phyloP scores from a whole-genome alignment of 306 rosid genomes.

The Citrullus colocynthis region DNA sequence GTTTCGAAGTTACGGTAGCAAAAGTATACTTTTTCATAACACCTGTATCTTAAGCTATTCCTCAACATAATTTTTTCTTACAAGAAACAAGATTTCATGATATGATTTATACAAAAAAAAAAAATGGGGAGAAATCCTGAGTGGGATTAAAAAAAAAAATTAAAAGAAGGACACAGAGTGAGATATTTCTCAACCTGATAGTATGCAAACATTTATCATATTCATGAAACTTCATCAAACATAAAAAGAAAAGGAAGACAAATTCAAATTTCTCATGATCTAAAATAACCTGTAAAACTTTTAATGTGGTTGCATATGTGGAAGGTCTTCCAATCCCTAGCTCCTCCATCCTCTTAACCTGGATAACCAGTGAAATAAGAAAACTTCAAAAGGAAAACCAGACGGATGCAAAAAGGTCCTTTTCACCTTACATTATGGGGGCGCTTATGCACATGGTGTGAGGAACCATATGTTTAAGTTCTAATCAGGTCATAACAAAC shows the following conservation, averaged over 20 bases:
- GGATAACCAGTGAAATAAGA: constrained; percentile 8
- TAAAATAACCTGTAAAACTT: constrained; percentile 65
- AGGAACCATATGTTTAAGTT: neutral
- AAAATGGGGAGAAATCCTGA: neutral
- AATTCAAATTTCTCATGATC: neutral
- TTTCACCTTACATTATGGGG: neutral
- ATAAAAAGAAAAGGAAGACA: neutral
- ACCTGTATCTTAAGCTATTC: neutral
- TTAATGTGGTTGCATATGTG: constrained; percentile 75
- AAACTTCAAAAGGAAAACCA: neutral
- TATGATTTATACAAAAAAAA: too few relatives aligned
- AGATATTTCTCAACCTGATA: neutral
- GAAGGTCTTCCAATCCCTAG: constrained; percentile 99
- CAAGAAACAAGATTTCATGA: neutral
- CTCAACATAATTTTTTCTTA: neutral
- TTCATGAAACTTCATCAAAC: neutral
- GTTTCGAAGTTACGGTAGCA: neutral
- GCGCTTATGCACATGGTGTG: neutral
- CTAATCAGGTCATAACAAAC: neutral
- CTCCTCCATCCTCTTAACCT: constrained; percentile 97
- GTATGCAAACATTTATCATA: neutral
- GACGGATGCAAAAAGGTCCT: neutral
- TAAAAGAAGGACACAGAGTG: neutral
- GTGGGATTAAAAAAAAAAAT: too few relatives aligned
- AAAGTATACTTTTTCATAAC: neutral